Evolutionary conservation across 345 rosid species (phyloP).

Genomic region (Moricandia moricandioides): DNA sequence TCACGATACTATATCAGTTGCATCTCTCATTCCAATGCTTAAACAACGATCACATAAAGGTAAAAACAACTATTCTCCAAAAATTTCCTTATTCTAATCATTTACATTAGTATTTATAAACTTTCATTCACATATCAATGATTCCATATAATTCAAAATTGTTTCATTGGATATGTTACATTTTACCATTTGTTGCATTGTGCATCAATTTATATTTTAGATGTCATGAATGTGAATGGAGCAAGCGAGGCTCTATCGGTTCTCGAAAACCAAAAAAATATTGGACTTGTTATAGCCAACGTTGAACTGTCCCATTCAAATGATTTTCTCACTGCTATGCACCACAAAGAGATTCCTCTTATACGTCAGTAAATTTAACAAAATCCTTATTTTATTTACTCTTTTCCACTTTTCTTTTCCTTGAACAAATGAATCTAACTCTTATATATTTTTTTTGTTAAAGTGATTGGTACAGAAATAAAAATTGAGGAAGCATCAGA

Average conservation of each 20-base stretch:
- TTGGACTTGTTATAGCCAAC: slow-evolving; percentile 49
- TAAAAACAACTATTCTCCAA: background rate
- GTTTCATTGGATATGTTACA: background rate
- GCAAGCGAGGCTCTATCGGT: slow-evolving; percentile 37
- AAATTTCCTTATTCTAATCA: background rate
- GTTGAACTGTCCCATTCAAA: slow-evolving; percentile 27
- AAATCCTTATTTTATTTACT: background rate
- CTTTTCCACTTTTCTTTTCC: background rate
- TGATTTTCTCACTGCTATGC: background rate
- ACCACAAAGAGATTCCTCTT: slow-evolving; percentile 35
- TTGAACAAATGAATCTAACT: background rate
- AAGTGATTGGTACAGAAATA: slow-evolving; percentile 43
- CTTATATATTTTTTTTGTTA: background rate
- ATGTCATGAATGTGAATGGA: slow-evolving; percentile 32
- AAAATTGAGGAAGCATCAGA: background rate
- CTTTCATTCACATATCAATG: background rate
- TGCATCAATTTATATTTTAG: slow-evolving; percentile 26
- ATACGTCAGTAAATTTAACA: slow-evolving; percentile 25
- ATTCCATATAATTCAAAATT: background rate
- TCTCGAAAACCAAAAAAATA: slow-evolving; percentile 34
- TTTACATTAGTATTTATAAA: background rate
- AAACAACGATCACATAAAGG: background rate
- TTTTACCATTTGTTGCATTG: background rate
- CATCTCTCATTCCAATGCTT: slow-evolving; percentile 18
- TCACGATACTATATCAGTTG: background rate